Conservation (phyloP, 2,329 filamentous ascomycete genomes). For the Ophiostoma quercus region DNA sequence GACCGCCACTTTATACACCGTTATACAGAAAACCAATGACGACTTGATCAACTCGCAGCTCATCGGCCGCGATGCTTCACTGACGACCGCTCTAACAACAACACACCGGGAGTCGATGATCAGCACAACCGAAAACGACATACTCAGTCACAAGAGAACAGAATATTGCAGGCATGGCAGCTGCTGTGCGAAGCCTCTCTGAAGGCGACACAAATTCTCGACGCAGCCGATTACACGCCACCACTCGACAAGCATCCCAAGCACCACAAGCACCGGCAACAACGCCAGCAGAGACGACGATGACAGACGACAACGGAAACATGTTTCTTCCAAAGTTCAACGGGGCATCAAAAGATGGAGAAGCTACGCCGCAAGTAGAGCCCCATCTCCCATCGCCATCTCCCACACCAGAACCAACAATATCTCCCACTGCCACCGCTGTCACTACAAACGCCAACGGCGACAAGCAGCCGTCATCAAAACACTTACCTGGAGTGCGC, state of each 20-base stretch:
- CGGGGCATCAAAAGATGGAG: background rate
- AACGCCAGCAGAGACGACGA: background rate
- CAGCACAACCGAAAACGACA: background rate
- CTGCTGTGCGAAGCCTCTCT: background rate
- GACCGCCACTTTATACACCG: background rate
- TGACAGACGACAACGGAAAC: background rate
- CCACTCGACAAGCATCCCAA: background rate
- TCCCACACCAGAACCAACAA: background rate
- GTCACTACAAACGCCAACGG: background rate
- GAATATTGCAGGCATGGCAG: background rate
- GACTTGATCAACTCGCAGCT: background rate
- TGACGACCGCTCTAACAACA: background rate
- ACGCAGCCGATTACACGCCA: background rate
- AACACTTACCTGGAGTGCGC: background rate
- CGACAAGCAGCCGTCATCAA: background rate
- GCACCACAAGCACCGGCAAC: background rate
- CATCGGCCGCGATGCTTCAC: background rate
- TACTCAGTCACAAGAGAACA: background rate
- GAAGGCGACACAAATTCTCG: background rate
- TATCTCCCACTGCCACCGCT: background rate
- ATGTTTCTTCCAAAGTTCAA: background rate
- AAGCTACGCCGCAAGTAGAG: background rate
- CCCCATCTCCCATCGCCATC: background rate
- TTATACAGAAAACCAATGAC: background rate
- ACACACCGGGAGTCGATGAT: background rate